phyloP scores from a whole-genome alignment of 225 moss, liverwort and hornwort species.

The Sphagnum contortum region DNA sequence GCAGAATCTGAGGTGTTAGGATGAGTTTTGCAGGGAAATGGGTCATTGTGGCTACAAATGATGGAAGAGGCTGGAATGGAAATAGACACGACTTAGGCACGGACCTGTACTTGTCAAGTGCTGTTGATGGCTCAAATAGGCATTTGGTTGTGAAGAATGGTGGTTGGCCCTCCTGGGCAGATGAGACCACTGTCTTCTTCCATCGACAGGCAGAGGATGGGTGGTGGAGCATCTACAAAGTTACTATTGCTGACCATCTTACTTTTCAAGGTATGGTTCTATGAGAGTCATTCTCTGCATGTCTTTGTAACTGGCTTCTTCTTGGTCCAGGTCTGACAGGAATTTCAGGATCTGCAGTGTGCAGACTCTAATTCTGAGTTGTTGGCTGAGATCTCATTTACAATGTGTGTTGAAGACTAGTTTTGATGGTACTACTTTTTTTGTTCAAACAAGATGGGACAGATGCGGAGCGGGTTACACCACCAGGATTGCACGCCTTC shows the following conservation, averaged over 20 bases:
- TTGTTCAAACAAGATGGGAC: background rate
- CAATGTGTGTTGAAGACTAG: slow-evolving; percentile 4
- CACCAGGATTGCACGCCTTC: slow-evolving; percentile 31
- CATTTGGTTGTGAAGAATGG: slow-evolving; percentile 19
- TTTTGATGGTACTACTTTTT: background rate
- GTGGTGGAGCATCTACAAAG: slow-evolving; percentile 42
- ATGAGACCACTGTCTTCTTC: slow-evolving; percentile 32
- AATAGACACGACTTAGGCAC: slow-evolving; percentile 8
- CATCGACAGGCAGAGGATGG: slow-evolving; percentile 36
- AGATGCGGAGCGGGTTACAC: slow-evolving; percentile 25
- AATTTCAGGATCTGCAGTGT: background rate
- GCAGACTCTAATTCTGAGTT: background rate
- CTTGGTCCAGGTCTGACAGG: too few species aligned
- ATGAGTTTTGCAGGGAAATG: slow-evolving; percentile 14
- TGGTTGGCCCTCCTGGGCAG: slow-evolving; percentile 41
- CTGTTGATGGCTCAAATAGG: slow-evolving; percentile 20
- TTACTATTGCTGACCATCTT: slow-evolving; percentile 7
- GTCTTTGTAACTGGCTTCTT: too few species aligned
- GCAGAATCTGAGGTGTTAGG: background rate
- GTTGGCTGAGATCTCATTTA: background rate
- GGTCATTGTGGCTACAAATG: slow-evolving; percentile 22
- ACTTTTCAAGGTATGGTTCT: slow-evolving; percentile 1
- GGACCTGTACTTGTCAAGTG: slow-evolving; percentile 22
- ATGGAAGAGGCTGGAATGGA: slow-evolving; percentile 7
- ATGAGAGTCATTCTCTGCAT: background rate